These are phyloP conservation scores for Bipolaris sorokiniana DNA, from an alignment of 2,329 filamentous ascomycete species.

Conservation along the genomic window DNA sequence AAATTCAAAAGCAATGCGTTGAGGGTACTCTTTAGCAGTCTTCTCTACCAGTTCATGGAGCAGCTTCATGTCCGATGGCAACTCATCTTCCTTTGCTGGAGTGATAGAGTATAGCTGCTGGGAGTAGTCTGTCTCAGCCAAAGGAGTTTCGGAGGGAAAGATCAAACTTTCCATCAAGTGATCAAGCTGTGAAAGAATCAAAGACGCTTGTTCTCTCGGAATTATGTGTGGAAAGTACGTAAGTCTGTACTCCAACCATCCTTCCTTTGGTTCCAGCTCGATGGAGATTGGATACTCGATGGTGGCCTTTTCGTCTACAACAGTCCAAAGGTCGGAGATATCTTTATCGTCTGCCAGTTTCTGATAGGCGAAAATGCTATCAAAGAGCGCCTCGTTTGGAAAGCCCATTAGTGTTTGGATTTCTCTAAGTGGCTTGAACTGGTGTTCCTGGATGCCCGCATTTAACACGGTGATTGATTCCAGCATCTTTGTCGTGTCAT, in stretches of 20 bases:
- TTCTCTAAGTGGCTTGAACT: conserved; percentile 71
- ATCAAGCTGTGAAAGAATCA: conserved; percentile 76
- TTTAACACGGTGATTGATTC: conserved; percentile 70
- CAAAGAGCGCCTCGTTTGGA: conserved; percentile 72
- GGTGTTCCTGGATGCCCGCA: conserved; percentile 68
- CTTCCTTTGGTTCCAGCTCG: conserved; percentile 69
- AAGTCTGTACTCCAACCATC: conserved; percentile 65
- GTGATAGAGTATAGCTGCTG: conserved; percentile 67
- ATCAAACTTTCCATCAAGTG: conserved; percentile 66
- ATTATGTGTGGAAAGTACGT: conserved; percentile 70
- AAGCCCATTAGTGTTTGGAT: conserved; percentile 76
- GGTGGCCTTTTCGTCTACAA: conserved; percentile 69
- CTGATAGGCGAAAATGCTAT: conserved; percentile 86
- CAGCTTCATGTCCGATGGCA: conserved; percentile 65
- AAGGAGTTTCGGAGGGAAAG: conserved; percentile 51
- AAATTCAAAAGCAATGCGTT: conserved; percentile 76
- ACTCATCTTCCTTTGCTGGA: conserved; percentile 62
- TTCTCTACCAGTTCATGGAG: conserved; percentile 81
- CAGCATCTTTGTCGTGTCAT: conserved; percentile 65
- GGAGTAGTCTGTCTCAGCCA: conserved; percentile 46
- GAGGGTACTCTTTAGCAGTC: conserved; percentile 62
- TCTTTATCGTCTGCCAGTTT: conserved; percentile 53
- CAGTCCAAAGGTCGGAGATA: conserved; percentile 59
- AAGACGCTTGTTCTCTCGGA: conserved; percentile 68
- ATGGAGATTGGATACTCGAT: conserved; percentile 82